Percentiles rank a stretch among this genome's conserved stretches.
Evolutionary conservation across 768 basidiomycete species (phyloP).

Genomic region (Mycena alexandri): DNA sequence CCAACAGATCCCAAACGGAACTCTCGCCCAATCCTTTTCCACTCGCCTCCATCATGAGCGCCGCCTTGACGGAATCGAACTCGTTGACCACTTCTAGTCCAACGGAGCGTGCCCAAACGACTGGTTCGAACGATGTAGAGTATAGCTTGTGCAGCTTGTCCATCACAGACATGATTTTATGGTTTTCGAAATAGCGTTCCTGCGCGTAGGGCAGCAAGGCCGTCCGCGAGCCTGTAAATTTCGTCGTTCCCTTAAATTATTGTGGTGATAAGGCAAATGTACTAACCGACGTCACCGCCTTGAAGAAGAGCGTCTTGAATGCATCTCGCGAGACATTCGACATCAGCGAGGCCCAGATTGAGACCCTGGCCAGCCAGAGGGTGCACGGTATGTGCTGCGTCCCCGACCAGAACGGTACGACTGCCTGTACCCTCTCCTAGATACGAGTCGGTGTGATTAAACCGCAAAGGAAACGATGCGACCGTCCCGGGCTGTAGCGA

Average conservation of each 20-base stretch:
- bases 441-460: constrained; percentile 89
- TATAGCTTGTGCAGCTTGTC: constrained; percentile 95
- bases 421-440: constrained; percentile 75
- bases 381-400: constrained; percentile 95
- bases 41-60: constrained; percentile 86
- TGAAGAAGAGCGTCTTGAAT: constrained; percentile 67
- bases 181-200: constrained; percentile 88
- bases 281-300: constrained; percentile 89
- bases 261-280: neutral
- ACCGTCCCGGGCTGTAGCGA: constrained; percentile 78
- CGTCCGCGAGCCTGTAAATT: constrained; percentile 73
- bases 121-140: constrained; percentile 68
- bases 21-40: constrained; percentile 41
- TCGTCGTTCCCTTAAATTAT: neutral
- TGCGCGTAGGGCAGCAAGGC: constrained; percentile 82
- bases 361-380: constrained; percentile 97
- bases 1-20: constrained; percentile 52
- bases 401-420: constrained; percentile 92
- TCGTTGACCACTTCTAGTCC: constrained; percentile 95
- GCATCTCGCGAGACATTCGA: constrained; percentile 74
- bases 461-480: constrained; percentile 92
- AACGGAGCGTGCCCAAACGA: constrained; percentile 89
- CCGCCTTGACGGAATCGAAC: constrained; percentile 83
- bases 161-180: constrained; percentile 83
- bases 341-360: constrained; percentile 94